These are phyloP conservation scores for Phytophthora gonapodyides DNA, from an alignment of 352 stramenopile genomes.

Conservation along the genomic window DNA sequence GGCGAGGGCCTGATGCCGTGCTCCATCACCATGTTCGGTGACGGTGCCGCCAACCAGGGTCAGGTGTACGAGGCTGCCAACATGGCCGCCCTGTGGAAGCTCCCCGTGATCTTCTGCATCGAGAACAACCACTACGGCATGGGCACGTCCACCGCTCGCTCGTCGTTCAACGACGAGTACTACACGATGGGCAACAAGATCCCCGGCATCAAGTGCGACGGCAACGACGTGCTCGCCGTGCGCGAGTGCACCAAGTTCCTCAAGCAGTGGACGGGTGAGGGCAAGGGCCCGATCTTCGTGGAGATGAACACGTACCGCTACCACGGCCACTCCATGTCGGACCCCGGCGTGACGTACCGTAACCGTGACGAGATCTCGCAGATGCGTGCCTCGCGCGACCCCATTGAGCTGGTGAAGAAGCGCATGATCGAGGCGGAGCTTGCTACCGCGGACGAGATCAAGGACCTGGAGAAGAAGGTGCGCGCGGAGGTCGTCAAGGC, in stretches of 20 bases:
- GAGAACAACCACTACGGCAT: slow-evolving; percentile 99
- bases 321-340: slow-evolving; percentile 99
- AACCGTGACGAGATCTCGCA: slow-evolving; percentile 99
- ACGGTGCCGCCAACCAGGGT: slow-evolving; percentile 99
- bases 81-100: slow-evolving; percentile 98
- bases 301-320: slow-evolving; percentile 99
- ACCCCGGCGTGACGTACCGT: slow-evolving; percentile 99
- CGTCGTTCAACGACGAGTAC: slow-evolving; percentile 98
- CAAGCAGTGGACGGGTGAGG: slow-evolving; percentile 95
- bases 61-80: slow-evolving; percentile 98
- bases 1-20: slow-evolving; percentile 90
- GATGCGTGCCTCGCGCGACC: slow-evolving; percentile 98
- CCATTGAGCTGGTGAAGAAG: slow-evolving; percentile 99
- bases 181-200: slow-evolving; percentile 99
- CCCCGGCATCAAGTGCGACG: slow-evolving; percentile 98
- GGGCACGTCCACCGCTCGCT: slow-evolving; percentile 98
- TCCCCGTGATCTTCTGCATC: slow-evolving; percentile 99
- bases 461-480: slow-evolving; percentile 99
- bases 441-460: slow-evolving; percentile 97
- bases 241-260: slow-evolving; percentile 97
- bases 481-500: slow-evolving; percentile 97
- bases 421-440: slow-evolving; percentile 95
- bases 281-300: slow-evolving; percentile 99
- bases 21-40: slow-evolving; percentile 98
- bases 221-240: slow-evolving; percentile 99